Conservation (phyloP, 1,284 basidiomycete species). For the Serendipita sp. region DNA sequence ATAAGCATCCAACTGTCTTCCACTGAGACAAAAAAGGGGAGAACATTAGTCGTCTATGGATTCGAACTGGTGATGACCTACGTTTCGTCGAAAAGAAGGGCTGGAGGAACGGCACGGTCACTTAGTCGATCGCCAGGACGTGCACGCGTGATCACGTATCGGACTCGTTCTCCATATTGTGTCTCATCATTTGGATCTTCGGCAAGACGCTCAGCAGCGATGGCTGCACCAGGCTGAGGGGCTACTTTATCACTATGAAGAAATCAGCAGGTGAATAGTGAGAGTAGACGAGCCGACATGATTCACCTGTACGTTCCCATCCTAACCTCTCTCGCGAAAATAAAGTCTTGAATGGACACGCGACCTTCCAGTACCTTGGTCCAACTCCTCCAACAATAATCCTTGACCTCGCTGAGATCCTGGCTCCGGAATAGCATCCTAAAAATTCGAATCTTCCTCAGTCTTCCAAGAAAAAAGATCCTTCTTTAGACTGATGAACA, state of each 20-base stretch:
- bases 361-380: constrained; percentile 68
- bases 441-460: background rate
- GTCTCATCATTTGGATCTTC: constrained; percentile 72
- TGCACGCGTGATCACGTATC: constrained; percentile 66
- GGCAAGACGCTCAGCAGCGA: constrained; percentile 65
- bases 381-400: constrained; percentile 80
- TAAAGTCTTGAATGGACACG: constrained; percentile 78
- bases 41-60: constrained; percentile 12
- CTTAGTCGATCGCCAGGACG: constrained; percentile 61
- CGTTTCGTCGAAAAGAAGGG: constrained; percentile 54
- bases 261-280: background rate
- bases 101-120: constrained; percentile 71
- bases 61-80: constrained; percentile 25
- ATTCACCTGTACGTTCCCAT: constrained; percentile 79
- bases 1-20: constrained; percentile 58
- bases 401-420: constrained; percentile 80
- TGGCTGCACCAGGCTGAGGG: constrained; percentile 81
- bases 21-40: constrained; percentile 23
- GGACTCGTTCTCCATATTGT: constrained; percentile 86
- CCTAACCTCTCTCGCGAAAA: constrained; percentile 86
- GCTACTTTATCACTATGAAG: constrained; percentile 54
- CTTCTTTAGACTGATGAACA: constrained; percentile 14
- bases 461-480: background rate
- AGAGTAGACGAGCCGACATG: background rate
- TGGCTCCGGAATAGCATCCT: constrained; percentile 82